Evolutionary conservation across 305 asterid genomes (phyloP).

Genomic region (Fraxinus latifolia): DNA sequence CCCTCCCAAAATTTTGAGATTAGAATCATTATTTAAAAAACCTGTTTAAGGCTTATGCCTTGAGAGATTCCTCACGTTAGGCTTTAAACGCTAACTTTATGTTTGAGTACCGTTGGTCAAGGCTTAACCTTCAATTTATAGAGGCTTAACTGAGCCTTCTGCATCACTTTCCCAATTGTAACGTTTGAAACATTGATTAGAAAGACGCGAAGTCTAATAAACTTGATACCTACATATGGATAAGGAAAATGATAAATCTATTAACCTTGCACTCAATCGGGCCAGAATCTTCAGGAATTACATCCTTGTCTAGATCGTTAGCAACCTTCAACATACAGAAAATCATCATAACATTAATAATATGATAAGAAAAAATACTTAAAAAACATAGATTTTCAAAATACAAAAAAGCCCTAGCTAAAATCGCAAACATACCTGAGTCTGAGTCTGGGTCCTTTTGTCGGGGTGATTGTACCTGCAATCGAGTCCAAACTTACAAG

Average conservation of each 20-base stretch:
- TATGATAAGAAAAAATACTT: background rate
- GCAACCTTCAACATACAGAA: conserved; percentile 21
- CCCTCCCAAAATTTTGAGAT: background rate
- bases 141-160: background rate
- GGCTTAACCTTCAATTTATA: background rate
- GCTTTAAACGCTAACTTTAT: background rate
- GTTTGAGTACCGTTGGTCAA: background rate
- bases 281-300: background rate
- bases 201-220: background rate
- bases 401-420: background rate
- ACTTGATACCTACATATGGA: background rate
- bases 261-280: conserved; percentile 39
- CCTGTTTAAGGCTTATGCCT: background rate
- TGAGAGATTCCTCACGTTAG: background rate
- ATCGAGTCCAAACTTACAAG: conserved; percentile 31
- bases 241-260: background rate
- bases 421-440: conserved; percentile 19
- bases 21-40: background rate
- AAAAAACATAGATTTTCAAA: background rate
- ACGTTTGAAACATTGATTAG: background rate
- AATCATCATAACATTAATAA: background rate
- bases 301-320: conserved; percentile 12
- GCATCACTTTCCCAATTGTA: background rate
- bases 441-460: conserved; percentile 14
- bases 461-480: conserved; percentile 38